phyloP scores from a whole-genome alignment of 768 basidiomycete genomes.

The Phanerodontia chrysosporium region DNA sequence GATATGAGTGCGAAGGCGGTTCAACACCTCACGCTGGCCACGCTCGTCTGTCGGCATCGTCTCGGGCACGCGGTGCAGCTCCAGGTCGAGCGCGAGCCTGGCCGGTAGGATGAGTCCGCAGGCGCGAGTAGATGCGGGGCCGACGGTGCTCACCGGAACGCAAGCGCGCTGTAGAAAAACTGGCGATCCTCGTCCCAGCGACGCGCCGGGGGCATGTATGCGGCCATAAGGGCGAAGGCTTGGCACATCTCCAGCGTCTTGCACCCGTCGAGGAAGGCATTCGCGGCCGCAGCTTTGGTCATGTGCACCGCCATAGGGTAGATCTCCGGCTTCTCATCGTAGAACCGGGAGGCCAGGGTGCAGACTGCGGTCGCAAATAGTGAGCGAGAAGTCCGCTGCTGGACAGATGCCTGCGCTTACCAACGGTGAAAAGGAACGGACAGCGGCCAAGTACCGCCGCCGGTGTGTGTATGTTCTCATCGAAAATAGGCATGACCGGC shows the following conservation, averaged over 20 bases:
- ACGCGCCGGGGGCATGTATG: conserved; percentile 57
- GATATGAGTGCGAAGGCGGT: conserved; percentile 71
- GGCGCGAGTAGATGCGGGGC: neutral
- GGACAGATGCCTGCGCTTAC: conserved; percentile 25
- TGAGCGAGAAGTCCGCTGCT: neutral
- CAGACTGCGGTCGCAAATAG: conserved; percentile 43
- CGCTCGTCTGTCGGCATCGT: conserved; percentile 41
- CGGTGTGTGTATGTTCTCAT: conserved; percentile 52
- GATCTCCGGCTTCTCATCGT: conserved; percentile 49
- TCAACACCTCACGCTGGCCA: conserved; percentile 61
- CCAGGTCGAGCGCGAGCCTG: conserved; percentile 71
- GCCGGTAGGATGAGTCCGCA: neutral
- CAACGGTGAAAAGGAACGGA: conserved; percentile 58
- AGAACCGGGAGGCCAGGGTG: conserved; percentile 65
- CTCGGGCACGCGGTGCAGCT: conserved; percentile 51
- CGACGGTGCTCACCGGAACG: conserved; percentile 44
- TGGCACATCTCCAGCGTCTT: conserved; percentile 77
- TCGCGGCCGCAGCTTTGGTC: conserved; percentile 56
- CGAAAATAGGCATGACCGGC: conserved; percentile 57
- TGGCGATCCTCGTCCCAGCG: conserved; percentile 70
- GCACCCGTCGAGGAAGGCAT: conserved; percentile 54
- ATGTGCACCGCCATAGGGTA: conserved; percentile 57
- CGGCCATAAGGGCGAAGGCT: conserved; percentile 65
- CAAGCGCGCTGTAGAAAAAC: conserved; percentile 70
- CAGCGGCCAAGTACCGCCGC: conserved; percentile 47